These are phyloP conservation scores for Paramyrothecium sp. DNA, from an alignment of 2,329 filamentous ascomycete genomes.

Conservation along the genomic window DNA sequence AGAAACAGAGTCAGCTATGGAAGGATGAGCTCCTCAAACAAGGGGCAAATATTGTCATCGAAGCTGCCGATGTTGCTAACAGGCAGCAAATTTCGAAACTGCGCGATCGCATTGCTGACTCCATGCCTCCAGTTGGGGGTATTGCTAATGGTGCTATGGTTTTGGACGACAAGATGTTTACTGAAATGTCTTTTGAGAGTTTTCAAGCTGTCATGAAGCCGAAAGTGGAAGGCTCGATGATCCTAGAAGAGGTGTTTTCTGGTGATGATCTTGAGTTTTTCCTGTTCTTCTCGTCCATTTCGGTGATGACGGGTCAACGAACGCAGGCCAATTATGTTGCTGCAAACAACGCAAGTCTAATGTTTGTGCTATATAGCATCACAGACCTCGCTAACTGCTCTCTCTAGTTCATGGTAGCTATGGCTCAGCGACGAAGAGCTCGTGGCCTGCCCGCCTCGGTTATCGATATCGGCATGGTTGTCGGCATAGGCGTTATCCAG, in stretches of 20 bases:
- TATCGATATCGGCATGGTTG: slow-evolving; percentile 34
- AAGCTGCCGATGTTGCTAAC: slow-evolving; percentile 9
- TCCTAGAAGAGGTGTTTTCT: slow-evolving; percentile 28
- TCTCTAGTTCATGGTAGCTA: slow-evolving; percentile 36
- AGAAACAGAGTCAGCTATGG: no score
- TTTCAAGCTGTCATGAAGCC: slow-evolving; percentile 23
- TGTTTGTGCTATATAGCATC: no score
- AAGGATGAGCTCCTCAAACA: no score
- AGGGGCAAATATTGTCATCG: no score
- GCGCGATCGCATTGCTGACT: slow-evolving; percentile 12
- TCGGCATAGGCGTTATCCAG: slow-evolving; percentile 30
- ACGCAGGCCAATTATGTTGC: slow-evolving; percentile 44
- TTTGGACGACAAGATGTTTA: slow-evolving; percentile 31
- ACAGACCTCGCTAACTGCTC: no score
- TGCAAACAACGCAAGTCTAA: slow-evolving; percentile 36
- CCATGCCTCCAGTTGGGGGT: slow-evolving; percentile 34
- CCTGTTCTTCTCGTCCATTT: slow-evolving; percentile 30
- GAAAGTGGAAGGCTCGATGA: slow-evolving; percentile 30
- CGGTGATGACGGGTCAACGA: slow-evolving; percentile 22
- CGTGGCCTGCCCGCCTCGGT: slow-evolving; percentile 35
- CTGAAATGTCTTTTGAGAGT: slow-evolving; percentile 20
- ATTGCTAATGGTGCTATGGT: slow-evolving; percentile 44
- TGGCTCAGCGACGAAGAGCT: slow-evolving; percentile 32
- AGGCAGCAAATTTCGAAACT: slow-evolving; percentile 3
- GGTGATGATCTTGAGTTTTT: slow-evolving; percentile 33